phyloP scores from a whole-genome alignment of 805 yeast genomes.

The Nakazawaea sp. region DNA sequence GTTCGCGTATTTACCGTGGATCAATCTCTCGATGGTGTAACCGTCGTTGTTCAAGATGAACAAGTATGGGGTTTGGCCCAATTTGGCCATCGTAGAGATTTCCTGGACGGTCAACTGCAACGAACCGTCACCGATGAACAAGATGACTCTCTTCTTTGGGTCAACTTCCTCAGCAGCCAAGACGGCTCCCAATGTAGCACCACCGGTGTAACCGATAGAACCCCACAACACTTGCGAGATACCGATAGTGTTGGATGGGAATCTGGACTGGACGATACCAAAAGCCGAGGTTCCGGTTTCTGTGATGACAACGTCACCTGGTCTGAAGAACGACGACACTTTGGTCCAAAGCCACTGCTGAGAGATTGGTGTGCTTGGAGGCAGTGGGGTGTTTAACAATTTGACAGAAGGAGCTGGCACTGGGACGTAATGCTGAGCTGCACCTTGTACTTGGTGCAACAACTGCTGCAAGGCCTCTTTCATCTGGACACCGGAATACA shows the following conservation, averaged over 20 bases:
- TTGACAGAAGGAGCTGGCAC: constrained; percentile 49
- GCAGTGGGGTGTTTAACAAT: constrained; percentile 36
- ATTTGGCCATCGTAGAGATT: constrained; percentile 61
- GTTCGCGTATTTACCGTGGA: constrained; percentile 59
- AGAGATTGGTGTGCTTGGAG: constrained; percentile 39
- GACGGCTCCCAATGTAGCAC: constrained; percentile 62
- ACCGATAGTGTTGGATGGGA: constrained; percentile 57
- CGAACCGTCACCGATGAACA: constrained; percentile 74
- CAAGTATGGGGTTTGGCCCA: constrained; percentile 61
- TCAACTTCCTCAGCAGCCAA: constrained; percentile 61
- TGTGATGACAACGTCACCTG: constrained; percentile 61
- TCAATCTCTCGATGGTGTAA: constrained; percentile 69
- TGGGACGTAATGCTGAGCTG: constrained; percentile 38
- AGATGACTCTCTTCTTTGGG: constrained; percentile 53
- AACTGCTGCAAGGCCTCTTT: constrained; percentile 43
- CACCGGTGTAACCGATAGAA: constrained; percentile 65
- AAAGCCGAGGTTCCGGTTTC: constrained; percentile 76
- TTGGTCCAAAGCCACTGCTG: constrained; percentile 69
- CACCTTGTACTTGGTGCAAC: constrained; percentile 28
- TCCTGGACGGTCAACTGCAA: constrained; percentile 71
- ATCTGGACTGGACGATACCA: constrained; percentile 60
- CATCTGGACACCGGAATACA: constrained; percentile 70
- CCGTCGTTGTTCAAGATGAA: constrained; percentile 68
- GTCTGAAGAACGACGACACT: constrained; percentile 53
- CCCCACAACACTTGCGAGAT: constrained; percentile 76